Percentiles rank a stretch among this genome's conserved stretches.
phyloP scores from a whole-genome alignment of 2,329 filamentous ascomycete species.

The Fusarium brachygibbosum region DNA sequence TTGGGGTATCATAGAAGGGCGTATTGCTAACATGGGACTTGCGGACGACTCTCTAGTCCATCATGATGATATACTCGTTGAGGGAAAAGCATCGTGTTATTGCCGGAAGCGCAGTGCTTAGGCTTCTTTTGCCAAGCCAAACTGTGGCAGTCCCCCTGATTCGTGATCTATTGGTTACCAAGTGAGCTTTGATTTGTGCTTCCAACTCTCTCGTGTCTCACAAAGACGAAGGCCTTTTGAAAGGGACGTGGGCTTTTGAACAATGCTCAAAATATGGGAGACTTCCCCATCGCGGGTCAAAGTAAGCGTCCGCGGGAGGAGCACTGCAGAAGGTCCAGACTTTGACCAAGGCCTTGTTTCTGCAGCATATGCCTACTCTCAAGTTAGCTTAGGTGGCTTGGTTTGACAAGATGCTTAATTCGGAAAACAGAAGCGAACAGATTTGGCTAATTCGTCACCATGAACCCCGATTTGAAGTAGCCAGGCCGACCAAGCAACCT shows the following conservation, averaged over 20 bases:
- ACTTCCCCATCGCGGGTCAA: slow-evolving; percentile 33
- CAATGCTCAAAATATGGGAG: slow-evolving; percentile 4
- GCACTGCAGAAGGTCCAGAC: slow-evolving; percentile 35
- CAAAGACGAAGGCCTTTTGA: slow-evolving; percentile 22
- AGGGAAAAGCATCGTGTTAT: background rate
- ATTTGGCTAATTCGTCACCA: slow-evolving; percentile 47
- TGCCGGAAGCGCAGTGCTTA: background rate
- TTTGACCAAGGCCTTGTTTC: slow-evolving; percentile 27
- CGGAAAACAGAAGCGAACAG: slow-evolving; percentile 60
- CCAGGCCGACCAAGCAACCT: slow-evolving; percentile 24
- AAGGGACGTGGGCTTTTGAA: background rate
- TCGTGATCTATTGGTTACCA: slow-evolving; percentile 46
- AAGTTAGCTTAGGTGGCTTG: slow-evolving; percentile 22
- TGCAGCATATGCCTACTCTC: slow-evolving; percentile 20
- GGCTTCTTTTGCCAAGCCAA: slow-evolving; percentile 17
- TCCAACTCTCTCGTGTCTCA: slow-evolving; percentile 35
- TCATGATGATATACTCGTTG: background rate
- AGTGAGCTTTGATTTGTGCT: slow-evolving; percentile 35
- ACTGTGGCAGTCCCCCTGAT: slow-evolving; percentile 5
- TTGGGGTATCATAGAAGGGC: background rate
- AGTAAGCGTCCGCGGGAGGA: slow-evolving; percentile 38
- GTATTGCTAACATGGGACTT: background rate
- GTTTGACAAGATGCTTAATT: slow-evolving; percentile 50
- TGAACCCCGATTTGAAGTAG: slow-evolving; percentile 34
- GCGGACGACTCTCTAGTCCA: background rate